Conservation (phyloP, 1,284 basidiomycete genomes). For the Malassezia arunalokei region DNA sequence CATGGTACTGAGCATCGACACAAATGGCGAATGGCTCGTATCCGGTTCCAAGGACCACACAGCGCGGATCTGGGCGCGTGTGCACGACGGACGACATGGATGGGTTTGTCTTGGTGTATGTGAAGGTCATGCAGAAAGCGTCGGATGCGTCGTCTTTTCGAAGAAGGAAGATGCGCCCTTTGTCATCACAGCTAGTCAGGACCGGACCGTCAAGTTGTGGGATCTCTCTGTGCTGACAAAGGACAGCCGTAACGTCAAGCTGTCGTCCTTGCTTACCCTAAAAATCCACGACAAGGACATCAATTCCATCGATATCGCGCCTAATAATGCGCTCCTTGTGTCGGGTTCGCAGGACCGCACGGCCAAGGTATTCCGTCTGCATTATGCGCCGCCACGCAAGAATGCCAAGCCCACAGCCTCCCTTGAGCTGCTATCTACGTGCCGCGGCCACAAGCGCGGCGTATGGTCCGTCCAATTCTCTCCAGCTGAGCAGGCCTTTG, state of each 20-base stretch:
- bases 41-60: conserved; percentile 87
- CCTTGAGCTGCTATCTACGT: conserved; percentile 59
- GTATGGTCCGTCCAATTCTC: conserved; percentile 90
- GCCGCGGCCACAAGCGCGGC: conserved; percentile 89
- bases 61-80: conserved; percentile 62
- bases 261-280: conserved; percentile 71
- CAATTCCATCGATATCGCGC: conserved; percentile 84
- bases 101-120: conserved; percentile 77
- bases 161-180: conserved; percentile 27
- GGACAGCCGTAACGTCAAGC: conserved; percentile 42
- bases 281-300: conserved; percentile 98
- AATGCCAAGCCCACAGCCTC: conserved; percentile 21
- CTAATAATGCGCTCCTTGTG: conserved; percentile 74
- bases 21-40: conserved; percentile 59
- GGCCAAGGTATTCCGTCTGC: conserved; percentile 75
- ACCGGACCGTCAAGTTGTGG: conserved; percentile 98
- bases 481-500: conserved; percentile 67
- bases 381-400: conserved; percentile 50
- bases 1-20: conserved; percentile 75
- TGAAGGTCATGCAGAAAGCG: conserved; percentile 84
- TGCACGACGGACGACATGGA: conserved; percentile 45
- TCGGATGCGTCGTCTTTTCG: conserved; percentile 71
- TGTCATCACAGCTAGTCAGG: conserved; percentile 81
- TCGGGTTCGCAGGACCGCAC: conserved; percentile 94
- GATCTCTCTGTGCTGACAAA: conserved; percentile 50